Evolutionary conservation across 2,329 filamentous ascomycete genomes (phyloP).

Genomic region (Amesomyces nigricolor): DNA sequence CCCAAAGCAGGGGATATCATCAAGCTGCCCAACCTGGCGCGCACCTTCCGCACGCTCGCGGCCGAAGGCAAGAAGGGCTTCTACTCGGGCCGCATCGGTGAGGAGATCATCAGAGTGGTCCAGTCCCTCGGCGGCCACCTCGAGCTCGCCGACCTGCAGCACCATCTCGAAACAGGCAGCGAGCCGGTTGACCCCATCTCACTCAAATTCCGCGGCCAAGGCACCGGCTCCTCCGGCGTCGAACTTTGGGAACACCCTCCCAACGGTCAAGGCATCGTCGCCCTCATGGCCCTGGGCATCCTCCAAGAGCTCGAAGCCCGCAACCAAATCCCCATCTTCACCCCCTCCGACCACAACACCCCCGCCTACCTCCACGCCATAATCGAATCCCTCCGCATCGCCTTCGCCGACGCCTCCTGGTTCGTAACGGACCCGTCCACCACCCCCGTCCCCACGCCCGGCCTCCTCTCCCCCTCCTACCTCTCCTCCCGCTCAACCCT

Average conservation of each 20-base stretch:
- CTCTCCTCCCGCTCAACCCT: constrained; percentile 62
- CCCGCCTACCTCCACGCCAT: constrained; percentile 76
- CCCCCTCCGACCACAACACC: constrained; percentile 70
- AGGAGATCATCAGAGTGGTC: constrained; percentile 74
- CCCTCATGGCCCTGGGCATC: constrained; percentile 89
- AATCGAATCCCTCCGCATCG: constrained; percentile 81
- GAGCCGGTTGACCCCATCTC: constrained; percentile 84
- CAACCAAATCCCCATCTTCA: constrained; percentile 68
- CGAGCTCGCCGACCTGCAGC: constrained; percentile 70
- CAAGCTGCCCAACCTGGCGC: constrained; percentile 74
- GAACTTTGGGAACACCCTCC: constrained; percentile 96
- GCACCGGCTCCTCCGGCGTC: constrained; percentile 45
- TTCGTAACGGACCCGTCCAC: constrained; percentile 81
- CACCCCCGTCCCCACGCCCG: constrained; percentile 60
- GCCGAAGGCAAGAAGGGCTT: constrained; percentile 83
- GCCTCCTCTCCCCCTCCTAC: constrained; percentile 67
- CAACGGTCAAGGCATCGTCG: constrained; percentile 93
- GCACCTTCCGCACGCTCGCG: constrained; percentile 74
- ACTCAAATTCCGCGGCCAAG: constrained; percentile 67
- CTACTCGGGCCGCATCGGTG: constrained; percentile 77
- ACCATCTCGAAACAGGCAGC: constrained; percentile 63
- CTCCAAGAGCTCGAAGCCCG: constrained; percentile 75
- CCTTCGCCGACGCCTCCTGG: constrained; percentile 86
- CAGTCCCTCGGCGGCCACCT: constrained; percentile 71
- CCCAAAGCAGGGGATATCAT: constrained; percentile 81